Evolutionary conservation across 352 stramenopile genomes (phyloP), one percentile per base, ranked within the genome.

Genomic region (Pythium aphanidermatum): DNA sequence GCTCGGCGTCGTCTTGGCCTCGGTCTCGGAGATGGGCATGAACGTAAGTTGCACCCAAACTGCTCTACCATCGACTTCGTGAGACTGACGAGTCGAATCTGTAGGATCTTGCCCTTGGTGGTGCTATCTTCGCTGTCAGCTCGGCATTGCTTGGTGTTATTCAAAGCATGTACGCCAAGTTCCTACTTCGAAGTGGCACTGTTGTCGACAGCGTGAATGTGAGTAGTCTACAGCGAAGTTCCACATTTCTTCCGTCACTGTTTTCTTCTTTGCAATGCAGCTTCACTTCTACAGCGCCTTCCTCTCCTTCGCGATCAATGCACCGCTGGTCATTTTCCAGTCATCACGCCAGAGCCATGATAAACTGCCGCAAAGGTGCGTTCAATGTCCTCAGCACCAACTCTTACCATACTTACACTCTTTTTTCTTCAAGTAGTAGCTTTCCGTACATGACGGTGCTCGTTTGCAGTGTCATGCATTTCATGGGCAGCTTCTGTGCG

Each of bases 111-210:
- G 82, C 79, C 0, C 65, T 84, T 33, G 65, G 69, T 4, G 82
- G 82, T 11, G 55, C 73, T 12, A 58, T 86, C 32, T 92, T 89
- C 47, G 82, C 82, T 10, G 61, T 92, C 2, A 73, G 62, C 20
- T 87, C 82, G 12, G 76, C 82, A 7, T 49, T 93, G 36, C 62
- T 91, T 20, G 79, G 82, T 27, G 82, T 93, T 17, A 82, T 93
- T 3, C 51, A 75, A 56, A 93, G 82, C 55, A 93, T 93, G 82
- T 93, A 89, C 41, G 76, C 82, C 43, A 93, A 93, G 58, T 92
- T 86, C 37, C 58, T 93, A 7, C 58, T 93, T 19, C 77, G 82
- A 25, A 84, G 76, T 23, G 65, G 61, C n/a, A 86, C 82, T 19
- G 62, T 93, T 14, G 50, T 77, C 13, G 82, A 91, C 58, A 89